These are phyloP conservation scores for Penicillium pulvis DNA, from an alignment of 495 filamentous ascomycete species.

Conservation along the genomic window DNA sequence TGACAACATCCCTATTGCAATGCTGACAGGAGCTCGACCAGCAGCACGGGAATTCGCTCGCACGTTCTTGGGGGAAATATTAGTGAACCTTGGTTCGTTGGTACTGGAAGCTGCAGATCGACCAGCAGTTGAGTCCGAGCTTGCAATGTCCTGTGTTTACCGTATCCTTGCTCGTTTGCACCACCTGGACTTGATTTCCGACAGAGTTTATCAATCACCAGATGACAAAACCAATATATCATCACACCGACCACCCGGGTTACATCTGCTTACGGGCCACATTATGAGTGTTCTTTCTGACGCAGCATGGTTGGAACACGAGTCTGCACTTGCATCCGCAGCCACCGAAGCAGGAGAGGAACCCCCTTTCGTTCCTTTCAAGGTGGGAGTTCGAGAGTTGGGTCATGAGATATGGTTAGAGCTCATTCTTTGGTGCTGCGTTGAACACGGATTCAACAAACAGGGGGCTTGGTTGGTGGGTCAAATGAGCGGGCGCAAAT, in stretches of 20 bases:
- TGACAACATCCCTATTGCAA: not conserved
- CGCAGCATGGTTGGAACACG: slow-evolving; percentile 59
- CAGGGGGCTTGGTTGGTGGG: slow-evolving; percentile 55
- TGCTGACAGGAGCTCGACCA: slow-evolving; percentile 6
- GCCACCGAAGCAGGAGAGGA: slow-evolving; percentile 51
- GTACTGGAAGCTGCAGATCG: slow-evolving; percentile 53
- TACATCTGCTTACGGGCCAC: slow-evolving; percentile 56
- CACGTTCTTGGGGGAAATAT: slow-evolving; percentile 29
- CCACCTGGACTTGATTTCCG: slow-evolving; percentile 57
- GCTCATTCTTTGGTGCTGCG: slow-evolving; percentile 66
- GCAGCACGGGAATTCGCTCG: slow-evolving; percentile 25
- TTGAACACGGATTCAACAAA: slow-evolving; percentile 59
- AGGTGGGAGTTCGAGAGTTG: slow-evolving; percentile 52
- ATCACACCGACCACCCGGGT: slow-evolving; percentile 56
- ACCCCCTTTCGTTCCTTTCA: slow-evolving; percentile 53
- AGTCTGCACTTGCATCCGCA: slow-evolving; percentile 44
- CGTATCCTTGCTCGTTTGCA: slow-evolving; percentile 63
- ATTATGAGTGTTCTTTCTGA: slow-evolving; percentile 66
- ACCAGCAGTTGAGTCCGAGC: slow-evolving; percentile 36
- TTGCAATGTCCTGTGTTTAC: slow-evolving; percentile 59
- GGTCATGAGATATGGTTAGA: slow-evolving; percentile 67
- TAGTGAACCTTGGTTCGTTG: slow-evolving; percentile 53
- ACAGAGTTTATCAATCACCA: slow-evolving; percentile 56
- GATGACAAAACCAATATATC: slow-evolving; percentile 33
- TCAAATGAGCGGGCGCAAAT: slow-evolving; percentile 35